Conservation (phyloP, 1,284 basidiomycete species). For the Apiotrichum brassicae region DNA sequence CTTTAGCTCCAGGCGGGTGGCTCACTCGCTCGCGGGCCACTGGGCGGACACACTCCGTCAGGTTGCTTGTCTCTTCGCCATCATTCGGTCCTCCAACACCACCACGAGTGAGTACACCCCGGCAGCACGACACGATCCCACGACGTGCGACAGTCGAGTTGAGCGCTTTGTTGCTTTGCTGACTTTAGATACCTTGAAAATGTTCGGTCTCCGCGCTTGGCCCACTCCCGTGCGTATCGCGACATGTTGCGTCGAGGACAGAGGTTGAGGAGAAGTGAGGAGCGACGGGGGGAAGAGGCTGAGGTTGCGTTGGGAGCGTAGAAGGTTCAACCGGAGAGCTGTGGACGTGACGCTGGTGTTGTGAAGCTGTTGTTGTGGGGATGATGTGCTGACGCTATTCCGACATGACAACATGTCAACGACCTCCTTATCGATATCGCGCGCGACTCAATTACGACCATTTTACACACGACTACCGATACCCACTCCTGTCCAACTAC, state of each 20-base stretch:
- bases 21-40: no score
- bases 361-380: neutral
- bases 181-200: no score
- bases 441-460: neutral
- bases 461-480: neutral
- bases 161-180: no score
- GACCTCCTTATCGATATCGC: neutral
- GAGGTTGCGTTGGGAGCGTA: neutral
- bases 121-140: no score
- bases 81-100: neutral
- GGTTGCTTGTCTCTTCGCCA: neutral
- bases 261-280: neutral
- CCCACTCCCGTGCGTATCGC: conserved; percentile 38
- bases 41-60: no score
- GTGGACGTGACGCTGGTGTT: neutral
- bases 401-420: neutral
- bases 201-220: conserved; percentile 46
- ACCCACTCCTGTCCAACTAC: neutral
- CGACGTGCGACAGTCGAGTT: no score
- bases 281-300: neutral
- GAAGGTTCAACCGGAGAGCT: neutral
- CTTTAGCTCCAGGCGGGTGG: no score
- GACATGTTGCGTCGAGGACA: neutral
- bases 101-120: neutral
- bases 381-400: no score